Evolutionary conservation across 2,329 filamentous ascomycete species (phyloP), one percentile per base, ranked within the genome.

Genomic region (Neofusicoccum umdonicola): DNA sequence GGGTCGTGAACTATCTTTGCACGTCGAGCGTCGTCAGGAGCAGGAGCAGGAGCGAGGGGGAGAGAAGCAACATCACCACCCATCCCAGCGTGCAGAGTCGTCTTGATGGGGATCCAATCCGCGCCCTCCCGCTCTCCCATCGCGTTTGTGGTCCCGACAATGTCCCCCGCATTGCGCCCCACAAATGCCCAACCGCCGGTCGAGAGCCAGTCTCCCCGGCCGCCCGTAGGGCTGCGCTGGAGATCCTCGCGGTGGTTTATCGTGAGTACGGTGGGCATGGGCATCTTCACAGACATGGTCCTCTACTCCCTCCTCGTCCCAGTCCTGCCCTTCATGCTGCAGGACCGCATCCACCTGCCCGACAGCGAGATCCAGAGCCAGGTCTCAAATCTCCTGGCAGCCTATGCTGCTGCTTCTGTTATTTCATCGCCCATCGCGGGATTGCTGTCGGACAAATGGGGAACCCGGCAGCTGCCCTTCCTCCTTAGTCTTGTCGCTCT

Each of bases 211-310:
- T 44, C 62, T 39, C 62, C 35, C 2, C 62, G 17, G 48, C 57
- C 48, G 15, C 65, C 65, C 19, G 8, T 34, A 9, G 74, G 82
- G 15, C 71, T 85, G 3, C 67, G 73, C 76, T 85, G 83, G 81
- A 82, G 87, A n/a, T 87, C 85, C 11, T 85, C 82, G 61, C 84
- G 83, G 2, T 69, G 81, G 51, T 88, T 89, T 76, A 87, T 88
- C 67, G 72, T 87, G 44, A 73, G 80, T 6, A 87, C 85, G 2
- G 84, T 88, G 12, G 81, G 79, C 3, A 74, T 85, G 19, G 84
- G 82, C 48, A 79, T 85, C 1, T 87, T 86, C 69, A 84, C 83
- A 0, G 85, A 87, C 69, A 74, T 87, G 12, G 87, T 87, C 71
- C 78, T 88, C 1, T 88, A 87, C 70, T 84, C 83, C 1, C 76